Evolutionary conservation across 2,329 filamentous ascomycete genomes (phyloP).

Genomic region (Claviceps africana): DNA sequence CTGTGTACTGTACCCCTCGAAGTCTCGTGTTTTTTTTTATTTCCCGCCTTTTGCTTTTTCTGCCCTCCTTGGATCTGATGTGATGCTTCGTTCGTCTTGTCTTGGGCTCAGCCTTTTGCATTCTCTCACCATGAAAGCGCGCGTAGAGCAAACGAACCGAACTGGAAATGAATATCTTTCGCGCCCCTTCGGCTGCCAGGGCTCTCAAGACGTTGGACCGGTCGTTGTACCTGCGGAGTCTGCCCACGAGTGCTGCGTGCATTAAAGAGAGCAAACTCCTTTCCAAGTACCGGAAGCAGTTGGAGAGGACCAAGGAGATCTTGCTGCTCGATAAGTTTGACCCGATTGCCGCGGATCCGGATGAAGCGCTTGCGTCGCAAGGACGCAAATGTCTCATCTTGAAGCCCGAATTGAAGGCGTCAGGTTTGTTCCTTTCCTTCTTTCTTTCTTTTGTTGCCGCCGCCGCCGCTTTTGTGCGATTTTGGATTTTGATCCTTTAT

Average conservation of each 20-base stretch:
- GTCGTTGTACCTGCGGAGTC: constrained; percentile 62
- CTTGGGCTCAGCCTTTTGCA: not conserved
- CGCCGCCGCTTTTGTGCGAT: not conserved
- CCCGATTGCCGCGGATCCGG: constrained; percentile 49
- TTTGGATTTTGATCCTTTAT: not conserved
- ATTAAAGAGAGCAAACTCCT: constrained; percentile 66
- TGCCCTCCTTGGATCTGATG: not conserved
- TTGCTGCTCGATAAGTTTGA: constrained; percentile 50
- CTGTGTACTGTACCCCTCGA: not conserved
- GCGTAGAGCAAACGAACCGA: constrained; percentile 10
- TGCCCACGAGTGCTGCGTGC: constrained; percentile 65
- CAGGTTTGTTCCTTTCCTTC: constrained; percentile 27
- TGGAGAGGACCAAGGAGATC: constrained; percentile 53
- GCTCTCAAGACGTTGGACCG: constrained; percentile 71
- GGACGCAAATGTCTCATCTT: constrained; percentile 51
- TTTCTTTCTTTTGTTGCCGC: no score
- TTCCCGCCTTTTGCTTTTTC: not conserved
- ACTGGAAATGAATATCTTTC: constrained; percentile 46
- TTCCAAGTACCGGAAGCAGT: constrained; percentile 50
- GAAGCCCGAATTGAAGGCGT: constrained; percentile 38
- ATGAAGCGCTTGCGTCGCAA: constrained; percentile 32
- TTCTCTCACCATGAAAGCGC: not conserved
- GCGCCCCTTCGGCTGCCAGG: constrained; percentile 61
- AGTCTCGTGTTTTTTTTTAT: not conserved
- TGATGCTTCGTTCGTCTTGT: no score